These are phyloP conservation scores for Cylindrodendrum hubeiense DNA, from an alignment of 2,329 filamentous ascomycete genomes.

Conservation along the genomic window DNA sequence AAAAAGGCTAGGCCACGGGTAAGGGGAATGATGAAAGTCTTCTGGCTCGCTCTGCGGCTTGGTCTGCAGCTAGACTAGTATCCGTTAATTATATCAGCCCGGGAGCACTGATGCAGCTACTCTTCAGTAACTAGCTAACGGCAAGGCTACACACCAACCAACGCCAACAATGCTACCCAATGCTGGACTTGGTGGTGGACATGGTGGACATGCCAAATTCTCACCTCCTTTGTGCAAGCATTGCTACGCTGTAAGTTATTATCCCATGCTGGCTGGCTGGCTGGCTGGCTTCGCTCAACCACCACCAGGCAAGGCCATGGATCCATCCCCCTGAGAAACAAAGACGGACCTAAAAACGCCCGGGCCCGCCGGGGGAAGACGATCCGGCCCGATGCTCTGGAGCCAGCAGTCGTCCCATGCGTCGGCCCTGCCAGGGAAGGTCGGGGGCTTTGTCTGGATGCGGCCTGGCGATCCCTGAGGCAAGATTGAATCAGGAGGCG, in stretches of 20 bases:
- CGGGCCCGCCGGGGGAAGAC: conserved; percentile 42
- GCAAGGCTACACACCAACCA: too few species aligned
- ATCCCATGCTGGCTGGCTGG: neutral
- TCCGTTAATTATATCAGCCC: conserved; percentile 15
- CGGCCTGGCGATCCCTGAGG: conserved; percentile 14
- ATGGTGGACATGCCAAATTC: neutral
- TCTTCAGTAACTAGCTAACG: too few species aligned
- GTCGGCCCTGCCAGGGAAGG: conserved; percentile 30
- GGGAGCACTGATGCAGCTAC: neutral
- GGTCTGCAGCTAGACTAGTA: neutral
- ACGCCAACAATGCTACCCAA: neutral
- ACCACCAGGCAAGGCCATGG: conserved; percentile 1
- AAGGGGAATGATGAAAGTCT: conserved; percentile 13
- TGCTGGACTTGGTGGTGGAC: neutral
- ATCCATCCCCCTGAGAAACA: conserved; percentile 21
- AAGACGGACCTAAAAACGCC: conserved; percentile 16
- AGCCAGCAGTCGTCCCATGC: conserved; percentile 41
- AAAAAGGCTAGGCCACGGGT: conserved; percentile 20
- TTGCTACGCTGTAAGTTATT: neutral
- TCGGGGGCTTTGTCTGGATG: conserved; percentile 31
- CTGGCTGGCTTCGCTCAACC: conserved; percentile 16
- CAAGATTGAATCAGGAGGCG: conserved; percentile 20
- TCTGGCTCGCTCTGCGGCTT: neutral
- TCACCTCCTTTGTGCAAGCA: neutral
- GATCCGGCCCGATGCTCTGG: conserved; percentile 45